A percentile compares a stretch with the other conserved stretches of the same genome.
Evolutionary conservation across 768 basidiomycete species (phyloP).

Genomic region (Lyophyllum decastes): DNA sequence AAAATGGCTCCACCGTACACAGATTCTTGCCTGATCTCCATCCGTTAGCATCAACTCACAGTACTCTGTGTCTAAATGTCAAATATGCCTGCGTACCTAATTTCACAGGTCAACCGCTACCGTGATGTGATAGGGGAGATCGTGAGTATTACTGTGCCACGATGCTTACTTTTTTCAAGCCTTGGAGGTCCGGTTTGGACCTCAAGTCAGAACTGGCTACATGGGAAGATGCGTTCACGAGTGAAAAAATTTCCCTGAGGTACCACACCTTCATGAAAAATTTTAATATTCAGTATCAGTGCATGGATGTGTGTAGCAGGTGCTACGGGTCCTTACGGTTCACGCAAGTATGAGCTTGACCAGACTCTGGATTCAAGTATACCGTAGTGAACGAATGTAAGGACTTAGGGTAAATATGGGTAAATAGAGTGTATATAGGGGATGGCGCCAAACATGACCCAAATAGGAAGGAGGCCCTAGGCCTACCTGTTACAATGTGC

Average conservation of each 20-base stretch:
- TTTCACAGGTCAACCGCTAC: slow-evolving; percentile 1
- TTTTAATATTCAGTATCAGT: slow-evolving; percentile 31
- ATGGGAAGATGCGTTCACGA: slow-evolving; percentile 26
- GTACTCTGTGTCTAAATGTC: not conserved
- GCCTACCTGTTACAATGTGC: no score
- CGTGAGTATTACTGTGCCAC: slow-evolving; percentile 6
- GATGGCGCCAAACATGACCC: no score
- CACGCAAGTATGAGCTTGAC: no score
- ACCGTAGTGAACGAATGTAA: no score
- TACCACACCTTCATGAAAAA: slow-evolving; percentile 25
- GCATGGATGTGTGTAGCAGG: no score
- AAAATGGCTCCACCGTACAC: not conserved
- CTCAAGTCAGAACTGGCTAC: slow-evolving; percentile 14
- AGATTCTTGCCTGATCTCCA: not conserved
- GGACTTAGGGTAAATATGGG: no score
- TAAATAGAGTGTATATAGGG: no score
- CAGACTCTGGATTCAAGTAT: no score
- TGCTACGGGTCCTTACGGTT: no score
- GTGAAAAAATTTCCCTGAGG: slow-evolving; percentile 9
- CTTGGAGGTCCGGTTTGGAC: slow-evolving; percentile 27
- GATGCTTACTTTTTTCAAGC: slow-evolving; percentile 18
- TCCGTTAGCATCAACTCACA: not conserved
- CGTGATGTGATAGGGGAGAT: slow-evolving; percentile 2
- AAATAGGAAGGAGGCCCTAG: no score
- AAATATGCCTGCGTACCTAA: not conserved